A percentile compares a stretch with the other conserved stretches of the same genome.
Conservation (phyloP, 2,329 filamentous ascomycete genomes). For the Trichoderma polysporum region DNA sequence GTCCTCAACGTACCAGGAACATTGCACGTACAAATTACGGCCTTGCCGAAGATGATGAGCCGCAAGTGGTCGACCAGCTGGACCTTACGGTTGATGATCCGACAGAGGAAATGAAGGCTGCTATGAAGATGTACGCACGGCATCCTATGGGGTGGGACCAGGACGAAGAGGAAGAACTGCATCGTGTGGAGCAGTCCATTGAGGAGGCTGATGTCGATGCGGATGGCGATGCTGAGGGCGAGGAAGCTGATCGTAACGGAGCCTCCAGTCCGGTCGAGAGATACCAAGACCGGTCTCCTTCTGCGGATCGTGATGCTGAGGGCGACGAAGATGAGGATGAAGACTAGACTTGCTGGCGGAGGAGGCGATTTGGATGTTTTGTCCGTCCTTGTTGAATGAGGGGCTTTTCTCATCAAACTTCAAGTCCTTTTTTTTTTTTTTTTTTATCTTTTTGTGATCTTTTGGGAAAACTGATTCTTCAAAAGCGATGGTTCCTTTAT, state of each 20-base stretch:
- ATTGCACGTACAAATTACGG: constrained; percentile 53
- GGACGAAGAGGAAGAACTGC: constrained; percentile 29
- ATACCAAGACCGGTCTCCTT: constrained; percentile 31
- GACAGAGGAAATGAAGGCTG: constrained; percentile 51
- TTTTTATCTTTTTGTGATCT: background rate
- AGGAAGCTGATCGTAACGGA: constrained; percentile 30
- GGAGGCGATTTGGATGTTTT: background rate
- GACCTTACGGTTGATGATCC: constrained; percentile 57
- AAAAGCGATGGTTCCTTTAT: background rate
- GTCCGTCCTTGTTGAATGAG: background rate
- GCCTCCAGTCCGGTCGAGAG: constrained; percentile 24
- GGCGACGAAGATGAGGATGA: constrained; percentile 40
- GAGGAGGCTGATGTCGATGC: constrained; percentile 25
- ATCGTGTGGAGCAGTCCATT: constrained; percentile 19
- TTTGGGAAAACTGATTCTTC: background rate
- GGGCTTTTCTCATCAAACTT: background rate
- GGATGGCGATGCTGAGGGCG: constrained; percentile 33
- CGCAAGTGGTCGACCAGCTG: constrained; percentile 55
- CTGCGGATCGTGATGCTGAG: constrained; percentile 47
- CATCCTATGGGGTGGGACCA: constrained; percentile 52
- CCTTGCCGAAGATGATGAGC: constrained; percentile 46
- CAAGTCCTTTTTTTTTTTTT: background rate
- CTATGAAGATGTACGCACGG: constrained; percentile 53
- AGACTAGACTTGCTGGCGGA: constrained; percentile 18
- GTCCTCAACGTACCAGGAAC: constrained; percentile 63